Conservation (phyloP, 169 alveolate species). For the Plasmodium chabaudi region DNA sequence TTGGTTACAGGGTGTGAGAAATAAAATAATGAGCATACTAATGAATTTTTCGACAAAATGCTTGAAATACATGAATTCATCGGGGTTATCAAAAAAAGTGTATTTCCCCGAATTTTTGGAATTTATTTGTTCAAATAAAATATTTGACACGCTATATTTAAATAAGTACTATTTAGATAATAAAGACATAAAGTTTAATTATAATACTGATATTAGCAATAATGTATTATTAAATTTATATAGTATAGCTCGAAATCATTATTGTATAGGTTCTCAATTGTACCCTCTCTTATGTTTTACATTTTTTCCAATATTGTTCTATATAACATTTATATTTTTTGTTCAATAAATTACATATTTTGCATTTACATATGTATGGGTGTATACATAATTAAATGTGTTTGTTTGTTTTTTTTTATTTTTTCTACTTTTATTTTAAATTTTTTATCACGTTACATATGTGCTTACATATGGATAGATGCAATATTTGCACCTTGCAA, state of each 20-base stretch:
- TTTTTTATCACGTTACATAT: too few species aligned
- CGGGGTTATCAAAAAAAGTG: neutral
- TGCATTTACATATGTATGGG: neutral
- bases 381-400: neutral
- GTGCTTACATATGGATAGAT: too few species aligned
- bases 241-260: slow-evolving; percentile 59
- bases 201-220: slow-evolving; percentile 24
- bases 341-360: neutral
- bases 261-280: slow-evolving; percentile 58
- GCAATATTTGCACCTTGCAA: too few species aligned
- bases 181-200: slow-evolving; percentile 54
- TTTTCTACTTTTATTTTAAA: neutral
- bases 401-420: neutral
- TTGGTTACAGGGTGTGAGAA: slow-evolving; percentile 22
- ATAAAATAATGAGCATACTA: slow-evolving; percentile 17
- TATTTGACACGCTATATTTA: slow-evolving; percentile 28
- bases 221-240: slow-evolving; percentile 61
- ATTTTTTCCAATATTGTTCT: slow-evolving; percentile 51
- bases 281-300: slow-evolving; percentile 72
- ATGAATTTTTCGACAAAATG: slow-evolving; percentile 4
- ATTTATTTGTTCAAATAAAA: slow-evolving; percentile 62
- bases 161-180: slow-evolving; percentile 60
- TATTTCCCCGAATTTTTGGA: slow-evolving; percentile 67
- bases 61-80: slow-evolving; percentile 18
- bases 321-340: slow-evolving; percentile 64